Percentiles rank a stretch among this genome's conserved stretches.
Evolutionary conservation across 148 eudicot species (phyloP).

Genomic region (Amaranthus hypochondriacus): DNA sequence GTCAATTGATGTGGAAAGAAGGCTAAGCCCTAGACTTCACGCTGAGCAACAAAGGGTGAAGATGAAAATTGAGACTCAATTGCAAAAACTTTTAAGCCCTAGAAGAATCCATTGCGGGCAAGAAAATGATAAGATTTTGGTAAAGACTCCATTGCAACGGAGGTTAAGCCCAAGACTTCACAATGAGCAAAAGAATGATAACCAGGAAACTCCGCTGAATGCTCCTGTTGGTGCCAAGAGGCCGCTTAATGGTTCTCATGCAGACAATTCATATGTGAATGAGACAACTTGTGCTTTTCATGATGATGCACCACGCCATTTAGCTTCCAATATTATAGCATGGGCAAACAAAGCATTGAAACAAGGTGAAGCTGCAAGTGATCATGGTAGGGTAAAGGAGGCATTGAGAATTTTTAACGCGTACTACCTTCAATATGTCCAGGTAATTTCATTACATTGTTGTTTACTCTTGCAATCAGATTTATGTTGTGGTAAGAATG

Average conservation of each 20-base stretch:
- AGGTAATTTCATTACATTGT: constrained; percentile 21
- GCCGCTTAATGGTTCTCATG: not conserved
- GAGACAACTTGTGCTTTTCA: not conserved
- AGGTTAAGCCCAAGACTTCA: constrained; percentile 22
- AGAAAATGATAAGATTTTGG: not conserved
- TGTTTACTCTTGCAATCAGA: not conserved
- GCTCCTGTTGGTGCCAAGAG: not conserved
- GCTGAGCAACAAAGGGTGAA: not conserved
- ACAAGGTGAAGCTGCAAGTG: constrained; percentile 17
- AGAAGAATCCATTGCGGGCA: not conserved
- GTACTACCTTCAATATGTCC: constrained; percentile 28
- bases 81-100: constrained; percentile 13
- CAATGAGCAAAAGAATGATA: constrained; percentile 8
- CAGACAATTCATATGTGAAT: not conserved
- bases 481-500: not conserved
- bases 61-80: not conserved
- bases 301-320: constrained; percentile 4
- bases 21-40: constrained; percentile 11
- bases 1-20: constrained; percentile 1
- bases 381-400: constrained; percentile 28
- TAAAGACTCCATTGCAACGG: constrained; percentile 2
- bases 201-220: not conserved
- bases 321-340: not conserved
- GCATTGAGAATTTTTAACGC: constrained; percentile 28
- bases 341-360: not conserved